phyloP scores from a whole-genome alignment of 495 filamentous ascomycete species.

The Podospora appendiculata region DNA sequence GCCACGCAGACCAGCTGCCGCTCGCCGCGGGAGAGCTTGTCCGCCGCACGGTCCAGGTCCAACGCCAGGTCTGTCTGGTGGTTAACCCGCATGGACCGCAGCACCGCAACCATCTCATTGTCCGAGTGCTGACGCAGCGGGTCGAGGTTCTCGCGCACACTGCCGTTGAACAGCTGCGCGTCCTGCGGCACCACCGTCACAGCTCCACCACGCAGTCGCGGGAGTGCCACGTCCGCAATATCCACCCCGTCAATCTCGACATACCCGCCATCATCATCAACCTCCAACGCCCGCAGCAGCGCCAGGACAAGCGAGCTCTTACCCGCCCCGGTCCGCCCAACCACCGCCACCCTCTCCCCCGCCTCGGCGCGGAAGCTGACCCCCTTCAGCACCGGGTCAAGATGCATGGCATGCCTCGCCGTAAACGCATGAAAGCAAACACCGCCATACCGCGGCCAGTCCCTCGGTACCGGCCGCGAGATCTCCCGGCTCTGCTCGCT shows the following conservation, averaged over 20 bases:
- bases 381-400: conserved; percentile 21
- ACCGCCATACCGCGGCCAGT: conserved; percentile 2
- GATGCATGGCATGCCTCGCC: conserved; percentile 15
- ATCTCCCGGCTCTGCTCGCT: neutral
- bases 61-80: conserved; percentile 2
- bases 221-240: conserved; percentile 34
- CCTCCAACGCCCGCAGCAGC: conserved; percentile 32
- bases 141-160: conserved; percentile 36
- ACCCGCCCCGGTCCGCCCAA: conserved; percentile 42
- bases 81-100: conserved; percentile 2
- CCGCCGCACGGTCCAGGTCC: conserved; percentile 3
- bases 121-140: conserved; percentile 46
- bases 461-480: conserved; percentile 3
- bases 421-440: neutral
- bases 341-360: conserved; percentile 31
- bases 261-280: conserved; percentile 12
- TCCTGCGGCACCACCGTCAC: conserved; percentile 39
- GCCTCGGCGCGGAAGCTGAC: conserved; percentile 25
- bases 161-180: conserved; percentile 34
- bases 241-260: conserved; percentile 37
- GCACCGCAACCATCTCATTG: conserved; percentile 4
- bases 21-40: conserved; percentile 11
- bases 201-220: conserved; percentile 37
- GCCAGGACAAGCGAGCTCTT: conserved; percentile 29
- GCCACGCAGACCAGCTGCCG: conserved; percentile 13